Evolutionary conservation across 306 rosid genomes (phyloP).

Genomic region (Betula pendula): DNA sequence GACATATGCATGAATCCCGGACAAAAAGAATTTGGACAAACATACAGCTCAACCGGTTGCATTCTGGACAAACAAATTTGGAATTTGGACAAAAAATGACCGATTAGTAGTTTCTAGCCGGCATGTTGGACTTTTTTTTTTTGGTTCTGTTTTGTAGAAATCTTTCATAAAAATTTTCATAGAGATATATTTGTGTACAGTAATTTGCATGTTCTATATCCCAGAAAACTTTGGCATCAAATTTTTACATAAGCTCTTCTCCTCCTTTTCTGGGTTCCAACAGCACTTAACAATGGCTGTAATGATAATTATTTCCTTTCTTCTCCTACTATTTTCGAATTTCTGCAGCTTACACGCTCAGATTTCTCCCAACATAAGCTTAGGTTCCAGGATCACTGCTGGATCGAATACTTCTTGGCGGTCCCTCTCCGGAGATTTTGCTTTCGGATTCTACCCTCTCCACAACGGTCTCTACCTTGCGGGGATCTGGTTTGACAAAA

Average conservation of each 20-base stretch:
- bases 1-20: no score
- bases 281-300: conserved; percentile 19
- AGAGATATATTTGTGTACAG: no score
- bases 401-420: conserved; percentile 35
- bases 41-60: no score
- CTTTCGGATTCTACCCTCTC: conserved; percentile 34
- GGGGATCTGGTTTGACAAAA: conserved; percentile 38
- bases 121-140: no score
- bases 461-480: conserved; percentile 18
- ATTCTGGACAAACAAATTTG: no score
- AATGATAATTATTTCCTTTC: neutral
- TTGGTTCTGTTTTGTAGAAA: no score
- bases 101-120: no score
- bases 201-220: no score
- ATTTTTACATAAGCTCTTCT: neutral
- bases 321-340: conserved; percentile 12
- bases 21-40: no score
- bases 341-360: conserved; percentile 17
- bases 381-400: conserved; percentile 28
- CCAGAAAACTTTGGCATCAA: neutral
- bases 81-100: no score
- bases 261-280: conserved; percentile 23
- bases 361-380: conserved; percentile 1
- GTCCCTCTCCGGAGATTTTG: conserved; percentile 34
- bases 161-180: no score